A percentile compares a stretch with the other conserved stretches of the same genome.
phyloP scores from a whole-genome alignment of 306 rosid genomes.

The Hippophae gyantsensis region DNA sequence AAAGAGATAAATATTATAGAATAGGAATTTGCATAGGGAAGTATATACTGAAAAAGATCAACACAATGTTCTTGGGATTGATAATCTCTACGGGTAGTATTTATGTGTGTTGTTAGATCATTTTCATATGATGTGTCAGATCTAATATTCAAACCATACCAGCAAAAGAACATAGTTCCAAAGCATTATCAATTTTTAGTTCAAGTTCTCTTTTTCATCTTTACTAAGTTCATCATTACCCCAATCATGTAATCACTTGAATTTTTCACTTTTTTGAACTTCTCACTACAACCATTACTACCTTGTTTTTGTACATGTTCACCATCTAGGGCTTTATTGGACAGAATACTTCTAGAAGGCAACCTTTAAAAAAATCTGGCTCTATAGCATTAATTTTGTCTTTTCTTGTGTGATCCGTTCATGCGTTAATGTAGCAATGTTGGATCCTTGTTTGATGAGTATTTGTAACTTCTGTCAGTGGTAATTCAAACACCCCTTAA shows the following conservation, averaged over 20 bases:
- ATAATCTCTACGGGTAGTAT: constrained; percentile 89
- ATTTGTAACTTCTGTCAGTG: constrained; percentile 75
- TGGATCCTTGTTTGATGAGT: constrained; percentile 44
- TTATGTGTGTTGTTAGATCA: constrained; percentile 75
- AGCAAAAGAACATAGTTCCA: constrained; percentile 92
- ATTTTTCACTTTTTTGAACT: constrained; percentile 34
- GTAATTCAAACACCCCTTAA: constrained; percentile 60
- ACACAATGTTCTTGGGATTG: constrained; percentile 91
- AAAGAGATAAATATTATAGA: constrained; percentile 53
- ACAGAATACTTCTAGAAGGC: constrained; percentile 31
- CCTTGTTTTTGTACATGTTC: constrained; percentile 36
- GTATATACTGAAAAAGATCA: constrained; percentile 89
- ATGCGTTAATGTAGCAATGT: constrained; percentile 32
- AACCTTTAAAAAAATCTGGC: constrained; percentile 39
- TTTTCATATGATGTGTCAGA: constrained; percentile 89
- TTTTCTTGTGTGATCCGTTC: constrained; percentile 27
- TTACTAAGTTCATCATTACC: constrained; percentile 51
- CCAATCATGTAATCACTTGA: constrained; percentile 38
- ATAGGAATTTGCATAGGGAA: constrained; percentile 91
- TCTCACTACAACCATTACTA: constrained; percentile 33
- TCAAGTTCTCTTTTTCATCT: constrained; percentile 90
- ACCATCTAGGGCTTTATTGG: constrained; percentile 30
- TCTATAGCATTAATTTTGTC: constrained; percentile 32
- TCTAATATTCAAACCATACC: constrained; percentile 83
- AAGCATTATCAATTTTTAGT: constrained; percentile 63